phyloP scores from a whole-genome alignment of 2,329 filamentous ascomycete species.

The Calcarisporium arbuscula region DNA sequence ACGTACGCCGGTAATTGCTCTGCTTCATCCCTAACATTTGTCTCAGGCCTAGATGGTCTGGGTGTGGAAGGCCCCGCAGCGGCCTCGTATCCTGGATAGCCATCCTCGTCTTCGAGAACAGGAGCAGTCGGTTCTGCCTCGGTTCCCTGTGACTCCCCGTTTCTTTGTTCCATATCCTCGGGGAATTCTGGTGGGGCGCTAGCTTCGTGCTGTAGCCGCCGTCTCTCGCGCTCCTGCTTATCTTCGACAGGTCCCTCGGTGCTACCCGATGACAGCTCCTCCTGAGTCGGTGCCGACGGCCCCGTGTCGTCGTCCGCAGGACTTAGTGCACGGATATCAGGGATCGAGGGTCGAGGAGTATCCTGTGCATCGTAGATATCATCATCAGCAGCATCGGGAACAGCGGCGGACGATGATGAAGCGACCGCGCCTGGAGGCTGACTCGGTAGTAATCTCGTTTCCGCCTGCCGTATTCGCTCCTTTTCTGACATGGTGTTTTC shows the following conservation, averaged over 20 bases:
- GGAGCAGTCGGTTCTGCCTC: slow-evolving; percentile 50
- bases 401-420: too few species aligned
- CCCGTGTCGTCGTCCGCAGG: slow-evolving; percentile 14
- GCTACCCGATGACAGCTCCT: slow-evolving; percentile 32
- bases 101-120: slow-evolving; percentile 48
- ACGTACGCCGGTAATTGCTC: slow-evolving; percentile 35
- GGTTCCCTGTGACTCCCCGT: slow-evolving; percentile 20
- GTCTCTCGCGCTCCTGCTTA: slow-evolving; percentile 70
- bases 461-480: slow-evolving; percentile 68
- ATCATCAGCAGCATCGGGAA: slow-evolving; percentile 29
- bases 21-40: too few species aligned
- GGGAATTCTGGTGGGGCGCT: slow-evolving; percentile 57
- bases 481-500: slow-evolving; percentile 72
- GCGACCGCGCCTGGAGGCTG: slow-evolving; percentile 44
- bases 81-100: slow-evolving; percentile 30
- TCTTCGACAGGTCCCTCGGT: slow-evolving; percentile 52
- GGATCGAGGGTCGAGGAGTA: slow-evolving; percentile 19
- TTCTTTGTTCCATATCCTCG: slow-evolving; percentile 39
- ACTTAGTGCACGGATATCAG: slow-evolving; percentile 10
- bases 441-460: slow-evolving; percentile 75
- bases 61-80: slow-evolving; percentile 17
- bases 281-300: slow-evolving; percentile 40
- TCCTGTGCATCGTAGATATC: slow-evolving; percentile 45
- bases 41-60: too few species aligned
- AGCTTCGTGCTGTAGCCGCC: slow-evolving; percentile 55